phyloP scores from a whole-genome alignment of 805 yeast species.

The Saccharomycopsis fermentans region DNA sequence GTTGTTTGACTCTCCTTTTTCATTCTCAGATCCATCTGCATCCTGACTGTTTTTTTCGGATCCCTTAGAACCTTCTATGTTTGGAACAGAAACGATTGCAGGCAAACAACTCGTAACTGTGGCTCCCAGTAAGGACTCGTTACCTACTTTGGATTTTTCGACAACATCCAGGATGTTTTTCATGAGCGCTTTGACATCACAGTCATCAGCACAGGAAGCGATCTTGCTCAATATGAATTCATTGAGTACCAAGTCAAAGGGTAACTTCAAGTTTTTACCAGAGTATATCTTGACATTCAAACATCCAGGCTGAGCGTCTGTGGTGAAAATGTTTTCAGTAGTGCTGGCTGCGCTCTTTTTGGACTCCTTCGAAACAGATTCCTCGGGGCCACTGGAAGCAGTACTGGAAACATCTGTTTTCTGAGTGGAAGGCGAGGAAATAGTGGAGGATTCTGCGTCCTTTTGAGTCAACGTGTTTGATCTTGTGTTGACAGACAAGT shows the following conservation, averaged over 20 bases:
- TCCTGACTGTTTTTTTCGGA: not conserved
- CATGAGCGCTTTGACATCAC: slow-evolving; percentile 25
- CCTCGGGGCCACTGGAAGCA: not conserved
- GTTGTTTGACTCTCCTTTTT: not conserved
- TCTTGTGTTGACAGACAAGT: slow-evolving; percentile 4
- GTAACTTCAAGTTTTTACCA: slow-evolving; percentile 57
- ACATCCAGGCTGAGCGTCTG: slow-evolving; percentile 16
- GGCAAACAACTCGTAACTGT: slow-evolving; percentile 28
- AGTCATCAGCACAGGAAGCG: slow-evolving; percentile 43
- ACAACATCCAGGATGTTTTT: slow-evolving; percentile 26
- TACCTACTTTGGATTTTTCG: slow-evolving; percentile 3
- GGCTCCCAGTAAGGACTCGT: slow-evolving; percentile 6
- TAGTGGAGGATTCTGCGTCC: not conserved
- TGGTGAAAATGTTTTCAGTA: not conserved
- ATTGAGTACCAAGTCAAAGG: slow-evolving; percentile 58
- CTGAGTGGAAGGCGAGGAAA: not conserved
- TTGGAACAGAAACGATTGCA: slow-evolving; percentile 36
- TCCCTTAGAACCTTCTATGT: not conserved
- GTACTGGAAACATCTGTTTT: not conserved
- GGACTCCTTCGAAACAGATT: not conserved
- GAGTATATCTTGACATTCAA: slow-evolving; percentile 69
- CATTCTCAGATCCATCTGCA: slow-evolving; percentile 16
- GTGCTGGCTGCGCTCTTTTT: not conserved
- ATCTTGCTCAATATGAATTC: slow-evolving; percentile 54
- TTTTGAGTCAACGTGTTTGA: not conserved